Base-by-base conservation (phyloP, 352 stramenopile genomes). In the Phytophthora agathidicida region DNA sequence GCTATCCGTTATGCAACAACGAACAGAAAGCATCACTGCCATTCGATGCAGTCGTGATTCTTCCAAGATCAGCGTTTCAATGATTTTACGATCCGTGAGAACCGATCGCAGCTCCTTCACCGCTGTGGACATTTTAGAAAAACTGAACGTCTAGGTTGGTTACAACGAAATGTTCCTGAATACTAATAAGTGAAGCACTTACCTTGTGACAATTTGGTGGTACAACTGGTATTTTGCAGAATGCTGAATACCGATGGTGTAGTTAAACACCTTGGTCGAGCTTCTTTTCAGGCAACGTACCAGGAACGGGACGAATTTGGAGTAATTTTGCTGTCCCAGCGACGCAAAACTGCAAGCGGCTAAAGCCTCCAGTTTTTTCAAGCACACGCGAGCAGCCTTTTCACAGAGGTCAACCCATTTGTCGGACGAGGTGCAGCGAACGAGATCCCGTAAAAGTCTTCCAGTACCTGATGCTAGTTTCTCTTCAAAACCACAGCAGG, bases 31-130 rank as follows among this genome's bases (percentile, higher is more conserved):
- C 8, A 58, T 41, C 17, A 85, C 65, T 30, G 59, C 41, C 60
- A 87, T 80, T 41, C 77, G 72, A 47, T 75, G 61, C 43, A 85
- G 48, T 41, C 71, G 55, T 27, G 70, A 75, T 58, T 87, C 75
- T 36, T 73, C 68, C 11, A 85, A 7, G 9, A 75, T 50, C 16
- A 85, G 24, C 5, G 43, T 30, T 47, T 87, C 70, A 26, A 57
- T 27, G 9, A 39, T 39, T 7, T 59, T 57, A n/a, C 17, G 37
- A 41, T 76, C 63, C 16, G 13, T 48, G 6, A 43, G 17, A 8
- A 20, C 16, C n/a, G 27, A 28, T n/a, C 61, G 60, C n/a, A 82
- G 23, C 36, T 53, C 13, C 13, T 59, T 64, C 10, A 71, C 4
- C 20, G 35, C 54, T 39, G 43, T 68, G 46, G 44, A 75, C 39